A percentile compares a stretch with the other conserved stretches of the same genome.
Evolutionary conservation across 768 basidiomycete genomes (phyloP).

Genomic region (Dacryopinax spathularia): DNA sequence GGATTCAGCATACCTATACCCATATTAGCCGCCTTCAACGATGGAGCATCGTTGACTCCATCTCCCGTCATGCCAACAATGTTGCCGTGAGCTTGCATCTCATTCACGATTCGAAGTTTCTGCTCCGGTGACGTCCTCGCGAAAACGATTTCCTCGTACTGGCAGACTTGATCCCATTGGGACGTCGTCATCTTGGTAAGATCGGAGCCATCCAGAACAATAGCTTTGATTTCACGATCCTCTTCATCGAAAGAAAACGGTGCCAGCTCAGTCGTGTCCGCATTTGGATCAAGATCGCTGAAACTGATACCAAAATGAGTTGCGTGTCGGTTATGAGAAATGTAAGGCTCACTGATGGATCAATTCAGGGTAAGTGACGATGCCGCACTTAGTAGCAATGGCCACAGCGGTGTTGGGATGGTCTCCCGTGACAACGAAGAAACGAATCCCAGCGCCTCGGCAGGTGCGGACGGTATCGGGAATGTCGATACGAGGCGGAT

Average conservation of each 20-base stretch:
- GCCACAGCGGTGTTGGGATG: slow-evolving; percentile 46
- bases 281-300: neutral
- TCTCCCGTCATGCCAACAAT: slow-evolving; percentile 55
- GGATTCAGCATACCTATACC: slow-evolving; percentile 37
- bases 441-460: slow-evolving; percentile 44
- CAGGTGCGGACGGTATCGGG: slow-evolving; percentile 36
- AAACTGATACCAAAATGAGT: neutral
- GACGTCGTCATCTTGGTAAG: slow-evolving; percentile 24
- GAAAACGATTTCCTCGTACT: slow-evolving; percentile 40
- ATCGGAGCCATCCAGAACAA: slow-evolving; percentile 16
- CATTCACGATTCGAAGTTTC: slow-evolving; percentile 49
- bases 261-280: neutral
- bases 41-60: slow-evolving; percentile 47
- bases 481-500: slow-evolving; percentile 45
- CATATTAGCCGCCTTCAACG: slow-evolving; percentile 45
- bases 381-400: slow-evolving; percentile 49
- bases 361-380: slow-evolving; percentile 29
- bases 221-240: neutral
- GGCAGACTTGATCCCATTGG: slow-evolving; percentile 22
- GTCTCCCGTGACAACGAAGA: slow-evolving; percentile 51
- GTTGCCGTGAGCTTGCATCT: slow-evolving; percentile 37
- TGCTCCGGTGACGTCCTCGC: slow-evolving; percentile 51
- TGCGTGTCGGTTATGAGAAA: neutral
- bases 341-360: slow-evolving; percentile 21
- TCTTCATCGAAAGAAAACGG: neutral